A percentile compares a stretch with the other conserved stretches of the same genome.
Evolutionary conservation across 2,329 filamentous ascomycete species (phyloP).

Genomic region (Colletotrichum abscissum): DNA sequence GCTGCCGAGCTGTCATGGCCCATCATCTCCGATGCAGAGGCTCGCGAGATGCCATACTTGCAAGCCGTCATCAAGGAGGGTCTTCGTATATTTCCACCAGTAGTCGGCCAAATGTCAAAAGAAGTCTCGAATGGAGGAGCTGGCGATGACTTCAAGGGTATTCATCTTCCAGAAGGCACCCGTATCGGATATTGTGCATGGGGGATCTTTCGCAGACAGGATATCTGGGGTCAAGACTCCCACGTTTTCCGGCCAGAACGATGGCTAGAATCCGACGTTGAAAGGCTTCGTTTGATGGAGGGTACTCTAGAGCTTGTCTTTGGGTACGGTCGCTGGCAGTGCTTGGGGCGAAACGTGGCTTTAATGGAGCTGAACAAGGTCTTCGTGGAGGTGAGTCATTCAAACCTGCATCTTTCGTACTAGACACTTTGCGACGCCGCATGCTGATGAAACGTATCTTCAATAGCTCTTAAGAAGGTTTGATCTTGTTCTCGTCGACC

Average conservation of each 20-base stretch:
- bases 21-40: constrained; percentile 47
- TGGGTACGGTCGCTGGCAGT: constrained; percentile 51
- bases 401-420: neutral
- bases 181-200: constrained; percentile 48
- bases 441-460: neutral
- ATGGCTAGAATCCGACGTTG: constrained; percentile 39
- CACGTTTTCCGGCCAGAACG: constrained; percentile 33
- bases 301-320: constrained; percentile 51
- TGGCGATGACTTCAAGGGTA: constrained; percentile 48
- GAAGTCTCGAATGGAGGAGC: constrained; percentile 47
- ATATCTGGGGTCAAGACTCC: constrained; percentile 30
- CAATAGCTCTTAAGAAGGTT: constrained; percentile 43
- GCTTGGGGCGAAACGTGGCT: constrained; percentile 51
- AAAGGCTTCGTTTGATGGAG: constrained; percentile 48
- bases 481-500: constrained; percentile 44
- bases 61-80: constrained; percentile 64
- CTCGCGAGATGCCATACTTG: constrained; percentile 54
- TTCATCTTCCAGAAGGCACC: constrained; percentile 46
- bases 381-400: constrained; percentile 44
- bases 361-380: constrained; percentile 49
- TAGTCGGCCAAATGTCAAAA: constrained; percentile 50
- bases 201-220: constrained; percentile 43
- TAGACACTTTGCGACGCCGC: no score
- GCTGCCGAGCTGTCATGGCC: constrained; percentile 37
- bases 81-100: constrained; percentile 51